Evolutionary conservation across 2,329 filamentous ascomycete species (phyloP).

Genomic region (Ophiostoma sp.): DNA sequence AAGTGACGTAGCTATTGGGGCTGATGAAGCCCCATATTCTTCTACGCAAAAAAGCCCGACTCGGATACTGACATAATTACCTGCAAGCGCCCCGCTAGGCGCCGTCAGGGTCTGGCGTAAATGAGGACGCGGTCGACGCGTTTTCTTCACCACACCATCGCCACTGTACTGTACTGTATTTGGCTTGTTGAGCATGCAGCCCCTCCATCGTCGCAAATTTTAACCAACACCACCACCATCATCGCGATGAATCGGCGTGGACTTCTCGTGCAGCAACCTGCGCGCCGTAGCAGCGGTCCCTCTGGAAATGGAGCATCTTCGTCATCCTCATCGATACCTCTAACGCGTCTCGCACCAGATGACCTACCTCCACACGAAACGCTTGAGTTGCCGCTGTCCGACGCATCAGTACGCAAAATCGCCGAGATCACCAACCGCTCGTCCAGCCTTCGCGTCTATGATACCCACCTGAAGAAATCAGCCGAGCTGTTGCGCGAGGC

Average conservation of each 20-base stretch:
- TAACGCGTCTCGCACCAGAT: conserved; percentile 30
- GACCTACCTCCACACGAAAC: conserved; percentile 54
- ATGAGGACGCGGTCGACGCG: conserved; percentile 15
- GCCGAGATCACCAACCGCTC: conserved; percentile 46
- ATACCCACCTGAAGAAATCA: conserved; percentile 49
- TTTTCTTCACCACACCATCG: not conserved
- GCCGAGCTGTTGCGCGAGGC: conserved; percentile 44
- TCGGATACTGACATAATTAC: not conserved
- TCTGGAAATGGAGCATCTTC: not conserved
- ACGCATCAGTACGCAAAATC: conserved; percentile 42
- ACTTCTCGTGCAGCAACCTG: conserved; percentile 27
- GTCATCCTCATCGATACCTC: conserved; percentile 9
- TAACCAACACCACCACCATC: not conserved
- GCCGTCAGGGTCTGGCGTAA: not conserved
- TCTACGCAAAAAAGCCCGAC: not conserved
- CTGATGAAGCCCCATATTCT: not conserved
- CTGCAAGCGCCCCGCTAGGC: not conserved
- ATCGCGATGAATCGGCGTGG: conserved; percentile 25
- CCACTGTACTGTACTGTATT: not conserved
- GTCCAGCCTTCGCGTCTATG: conserved; percentile 45
- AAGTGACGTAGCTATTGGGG: not conserved
- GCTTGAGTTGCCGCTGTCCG: conserved; percentile 48
- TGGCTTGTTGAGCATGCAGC: not conserved
- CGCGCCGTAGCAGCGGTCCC: not conserved
- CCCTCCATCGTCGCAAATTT: not conserved